phyloP scores from a whole-genome alignment of 331 rosid species.

The Dryas integrifolia region DNA sequence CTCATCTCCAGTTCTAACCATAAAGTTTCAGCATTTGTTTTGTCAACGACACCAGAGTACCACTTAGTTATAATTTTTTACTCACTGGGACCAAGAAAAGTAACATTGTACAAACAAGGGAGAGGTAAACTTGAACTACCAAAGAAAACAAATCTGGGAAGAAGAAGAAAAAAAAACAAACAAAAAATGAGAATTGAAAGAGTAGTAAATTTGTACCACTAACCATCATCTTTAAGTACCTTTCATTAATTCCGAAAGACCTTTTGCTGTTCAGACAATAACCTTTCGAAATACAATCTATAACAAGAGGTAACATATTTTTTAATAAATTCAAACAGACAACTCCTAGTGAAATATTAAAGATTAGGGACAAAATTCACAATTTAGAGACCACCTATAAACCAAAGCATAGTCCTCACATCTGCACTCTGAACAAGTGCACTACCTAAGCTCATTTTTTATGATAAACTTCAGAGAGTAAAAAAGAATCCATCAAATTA shows the following conservation, averaged over 20 bases:
- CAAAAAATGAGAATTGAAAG: neutral
- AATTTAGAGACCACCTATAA: neutral
- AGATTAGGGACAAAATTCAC: constrained; percentile 1
- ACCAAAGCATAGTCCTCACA: constrained; percentile 5
- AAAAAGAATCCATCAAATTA: neutral
- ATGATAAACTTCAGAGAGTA: neutral
- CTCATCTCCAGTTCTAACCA: neutral
- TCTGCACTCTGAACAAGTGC: constrained; percentile 6
- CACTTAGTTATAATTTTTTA: no score
- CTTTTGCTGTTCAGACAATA: no score
- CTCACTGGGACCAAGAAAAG: neutral
- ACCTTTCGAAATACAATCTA: no score
- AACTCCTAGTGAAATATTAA: neutral
- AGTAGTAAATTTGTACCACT: neutral
- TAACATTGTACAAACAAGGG: neutral
- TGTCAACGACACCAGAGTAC: neutral
- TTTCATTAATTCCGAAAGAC: no score
- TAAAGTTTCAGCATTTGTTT: neutral
- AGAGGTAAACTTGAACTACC: neutral
- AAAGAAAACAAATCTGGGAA: neutral
- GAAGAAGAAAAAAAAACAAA: neutral
- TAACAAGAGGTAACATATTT: neutral
- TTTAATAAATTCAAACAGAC: neutral
- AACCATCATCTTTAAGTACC: neutral
- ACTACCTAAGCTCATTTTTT: neutral